Evolutionary conservation across 371 early-diverging fungal species (phyloP).

Genomic region (Actinomortierella ambigua): DNA sequence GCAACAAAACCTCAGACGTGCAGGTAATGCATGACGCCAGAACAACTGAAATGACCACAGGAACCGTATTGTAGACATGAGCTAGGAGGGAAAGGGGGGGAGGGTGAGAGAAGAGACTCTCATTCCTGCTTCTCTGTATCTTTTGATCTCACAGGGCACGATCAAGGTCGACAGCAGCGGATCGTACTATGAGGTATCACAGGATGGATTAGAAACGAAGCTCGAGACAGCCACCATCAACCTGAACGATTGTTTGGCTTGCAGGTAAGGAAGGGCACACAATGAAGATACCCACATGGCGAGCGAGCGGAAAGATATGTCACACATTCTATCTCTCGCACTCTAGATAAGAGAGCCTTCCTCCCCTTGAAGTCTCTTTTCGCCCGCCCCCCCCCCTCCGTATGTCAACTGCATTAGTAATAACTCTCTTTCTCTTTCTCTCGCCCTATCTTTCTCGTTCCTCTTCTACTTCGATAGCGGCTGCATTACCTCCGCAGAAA

Average conservation of each 20-base stretch:
- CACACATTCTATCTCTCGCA: too few species aligned
- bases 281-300: too few species aligned
- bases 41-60: neutral
- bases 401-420: too few species aligned
- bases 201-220: conserved; percentile 80
- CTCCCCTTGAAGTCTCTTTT: neutral
- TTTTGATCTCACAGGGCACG: conserved; percentile 50
- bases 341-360: conserved; percentile 1
- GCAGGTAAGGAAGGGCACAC: conserved; percentile 81
- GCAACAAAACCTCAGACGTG: conserved; percentile 62
- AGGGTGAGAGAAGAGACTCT: neutral
- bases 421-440: neutral
- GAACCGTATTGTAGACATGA: neutral
- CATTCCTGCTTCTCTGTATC: conserved; percentile 13
- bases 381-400: too few species aligned
- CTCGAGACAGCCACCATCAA: conserved; percentile 87
- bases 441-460: neutral
- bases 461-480: conserved; percentile 61
- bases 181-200: conserved; percentile 82
- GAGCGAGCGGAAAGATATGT: too few species aligned
- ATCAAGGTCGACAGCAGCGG: conserved; percentile 73
- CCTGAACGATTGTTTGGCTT: conserved; percentile 96
- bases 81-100: neutral
- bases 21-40: conserved; percentile 48
- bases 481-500: conserved; percentile 97